phyloP scores from a whole-genome alignment of 805 yeast species.

The Saturnispora saitoi region DNA sequence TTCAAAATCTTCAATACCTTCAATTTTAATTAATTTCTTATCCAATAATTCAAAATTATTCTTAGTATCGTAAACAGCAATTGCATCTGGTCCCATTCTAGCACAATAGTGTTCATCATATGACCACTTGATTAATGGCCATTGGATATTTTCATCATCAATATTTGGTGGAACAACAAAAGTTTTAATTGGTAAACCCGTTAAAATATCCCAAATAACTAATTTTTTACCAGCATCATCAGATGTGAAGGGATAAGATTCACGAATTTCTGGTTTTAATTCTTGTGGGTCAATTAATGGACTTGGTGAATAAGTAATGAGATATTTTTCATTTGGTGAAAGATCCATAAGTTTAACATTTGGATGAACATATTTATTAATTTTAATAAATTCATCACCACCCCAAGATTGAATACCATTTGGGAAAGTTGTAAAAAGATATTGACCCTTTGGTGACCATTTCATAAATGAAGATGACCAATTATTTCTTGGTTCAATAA shows the following conservation, averaged over 20 bases:
- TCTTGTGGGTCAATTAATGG: conserved; percentile 69
- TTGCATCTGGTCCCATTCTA: conserved; percentile 86
- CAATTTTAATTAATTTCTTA: conserved; percentile 74
- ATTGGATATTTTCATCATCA: conserved; percentile 54
- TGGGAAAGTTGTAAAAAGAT: conserved; percentile 77
- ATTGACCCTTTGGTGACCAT: conserved; percentile 92
- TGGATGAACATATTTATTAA: conserved; percentile 77
- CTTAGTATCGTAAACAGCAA: conserved; percentile 78
- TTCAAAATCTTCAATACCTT: conserved; percentile 83
- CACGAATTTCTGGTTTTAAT: conserved; percentile 48
- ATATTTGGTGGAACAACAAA: conserved; percentile 80
- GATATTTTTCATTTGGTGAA: conserved; percentile 83
- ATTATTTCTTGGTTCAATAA: conserved; percentile 66
- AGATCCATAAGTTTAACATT: conserved; percentile 85
- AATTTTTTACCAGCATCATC: conserved; percentile 89
- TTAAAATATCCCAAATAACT: conserved; percentile 83
- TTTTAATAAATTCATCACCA: conserved; percentile 66
- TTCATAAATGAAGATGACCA: conserved; percentile 85
- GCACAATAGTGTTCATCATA: conserved; percentile 88
- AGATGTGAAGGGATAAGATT: conserved; percentile 72
- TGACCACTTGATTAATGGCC: conserved; percentile 98
- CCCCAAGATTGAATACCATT: conserved; percentile 98
- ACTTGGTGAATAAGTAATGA: conserved; percentile 83
- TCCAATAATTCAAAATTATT: conserved; percentile 71
- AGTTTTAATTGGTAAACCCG: conserved; percentile 79